Base-by-base conservation (phyloP, 1,139 yeast species). In the Insectozyma bohioensis region DNA sequence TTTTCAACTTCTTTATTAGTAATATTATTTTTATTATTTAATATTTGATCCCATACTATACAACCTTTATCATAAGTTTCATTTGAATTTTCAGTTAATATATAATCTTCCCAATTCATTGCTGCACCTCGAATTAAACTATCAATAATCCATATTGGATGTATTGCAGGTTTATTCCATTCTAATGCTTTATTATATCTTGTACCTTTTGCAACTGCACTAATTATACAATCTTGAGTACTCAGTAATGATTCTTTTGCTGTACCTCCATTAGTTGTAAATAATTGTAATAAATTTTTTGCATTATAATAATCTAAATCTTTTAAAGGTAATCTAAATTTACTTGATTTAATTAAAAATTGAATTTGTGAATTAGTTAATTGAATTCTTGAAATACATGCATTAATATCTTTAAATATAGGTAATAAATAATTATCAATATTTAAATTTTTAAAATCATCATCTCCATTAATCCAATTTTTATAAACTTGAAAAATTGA, bases 81-180 rank as follows among this genome's bases (percentile, higher is more conserved):
- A 14, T 41, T 33, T 3, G 47, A 44, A 20, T 51, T 49, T 10
- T 51, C 45, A 6, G 43, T 47, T 15, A 65, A 42, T 11, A 44
- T 70, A 46, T 74, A 78, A 34, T 69, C 67, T 14, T 62, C 58
- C 31, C 63, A 65, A 18, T 72, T 73, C 31, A 86, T 53, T 2
- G 77, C 64, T 0, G 86, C 87, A 4, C 74, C 76, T 40, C 95
- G 62, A 28, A 66, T 61, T 4, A 77, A 52, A 29, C 85, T 76
- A 51, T 85, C 86, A 13, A 71, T 48, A 3, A 88, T 56, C 94
- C 95, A 88, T 33, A 75, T 58, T 0, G 94, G 92, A 51, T 84
- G 88, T 3, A 86, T 75, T 1, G 80, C 72, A 1, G 85, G 83
- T 3, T 80, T 73, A 5, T 65, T 66, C 90, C 92, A 82, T 48